A percentile compares a stretch with the other conserved stretches of the same genome.
Conservation (phyloP, 805 yeast genomes). For the Myxozyma mucilagina region DNA sequence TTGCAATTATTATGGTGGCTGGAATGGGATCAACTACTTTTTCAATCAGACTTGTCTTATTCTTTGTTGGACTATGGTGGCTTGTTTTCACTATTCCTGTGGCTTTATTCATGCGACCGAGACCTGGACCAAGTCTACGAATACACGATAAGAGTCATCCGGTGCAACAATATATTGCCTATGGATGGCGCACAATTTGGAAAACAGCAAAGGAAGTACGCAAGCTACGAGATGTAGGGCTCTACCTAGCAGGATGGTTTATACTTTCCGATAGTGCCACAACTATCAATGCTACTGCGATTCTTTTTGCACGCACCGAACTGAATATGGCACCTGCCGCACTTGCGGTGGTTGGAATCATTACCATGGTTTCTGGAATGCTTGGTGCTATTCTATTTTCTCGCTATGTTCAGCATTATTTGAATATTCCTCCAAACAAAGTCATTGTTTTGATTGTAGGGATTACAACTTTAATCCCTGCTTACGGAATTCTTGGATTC, state of each 20-base stretch:
- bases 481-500: conserved; percentile 71
- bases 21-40: conserved; percentile 43
- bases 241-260: conserved; percentile 73
- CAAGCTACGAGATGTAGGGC: conserved; percentile 61
- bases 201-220: conserved; percentile 61
- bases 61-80: conserved; percentile 79
- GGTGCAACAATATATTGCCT: conserved; percentile 45
- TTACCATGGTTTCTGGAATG: conserved; percentile 68
- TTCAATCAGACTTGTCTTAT: conserved; percentile 59
- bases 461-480: conserved; percentile 67
- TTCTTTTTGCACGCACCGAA: conserved; percentile 71
- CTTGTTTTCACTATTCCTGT: conserved; percentile 66
- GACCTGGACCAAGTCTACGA: conserved; percentile 45
- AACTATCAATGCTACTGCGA: conserved; percentile 77
- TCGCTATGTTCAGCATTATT: conserved; percentile 13
- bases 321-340: conserved; percentile 67
- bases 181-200: conserved; percentile 64
- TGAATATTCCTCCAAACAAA: conserved; percentile 44
- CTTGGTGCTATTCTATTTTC: conserved; percentile 57
- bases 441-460: conserved; percentile 54
- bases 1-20: conserved; percentile 51
- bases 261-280: conserved; percentile 72
- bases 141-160: conserved; percentile 27
- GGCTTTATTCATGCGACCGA: conserved; percentile 47
- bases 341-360: conserved; percentile 62